Conservation (phyloP, 345 rosid genomes). For the Bruguiera gymnorhiza region DNA sequence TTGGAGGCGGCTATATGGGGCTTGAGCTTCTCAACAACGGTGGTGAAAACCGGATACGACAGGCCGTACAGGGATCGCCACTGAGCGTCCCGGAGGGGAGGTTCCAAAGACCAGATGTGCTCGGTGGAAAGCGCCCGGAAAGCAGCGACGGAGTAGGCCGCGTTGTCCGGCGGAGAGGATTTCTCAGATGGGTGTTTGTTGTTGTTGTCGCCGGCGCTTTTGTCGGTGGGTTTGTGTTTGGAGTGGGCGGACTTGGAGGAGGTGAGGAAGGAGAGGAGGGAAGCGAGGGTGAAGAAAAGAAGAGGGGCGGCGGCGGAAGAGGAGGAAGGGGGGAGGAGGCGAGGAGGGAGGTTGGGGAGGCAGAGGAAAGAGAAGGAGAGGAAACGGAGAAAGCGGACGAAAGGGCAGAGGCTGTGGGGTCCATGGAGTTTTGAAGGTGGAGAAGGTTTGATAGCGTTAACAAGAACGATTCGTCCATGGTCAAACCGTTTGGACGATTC, state of each 20-base stretch:
- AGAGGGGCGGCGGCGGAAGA: constrained; percentile 35
- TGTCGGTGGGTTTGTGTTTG: constrained; percentile 7
- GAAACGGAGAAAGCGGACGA: constrained; percentile 44
- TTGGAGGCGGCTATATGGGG: constrained; percentile 85
- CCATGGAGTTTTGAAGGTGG: constrained; percentile 83
- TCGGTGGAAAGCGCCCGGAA: constrained; percentile 90
- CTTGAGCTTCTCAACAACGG: constrained; percentile 81
- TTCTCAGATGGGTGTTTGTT: constrained; percentile 35
- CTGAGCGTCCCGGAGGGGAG: constrained; percentile 78
- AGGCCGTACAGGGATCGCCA: constrained; percentile 89
- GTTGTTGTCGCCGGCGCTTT: constrained; percentile 5
- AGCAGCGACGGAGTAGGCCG: constrained; percentile 71
- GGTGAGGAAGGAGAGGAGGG: constrained; percentile 43
- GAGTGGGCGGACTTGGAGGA: constrained; percentile 21
- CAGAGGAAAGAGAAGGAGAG: constrained; percentile 27
- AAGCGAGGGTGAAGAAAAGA: constrained; percentile 33
- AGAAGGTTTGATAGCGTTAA: constrained; percentile 84
- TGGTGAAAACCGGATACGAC: constrained; percentile 84
- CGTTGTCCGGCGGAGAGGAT: constrained; percentile 37
- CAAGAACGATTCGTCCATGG: constrained; percentile 85
- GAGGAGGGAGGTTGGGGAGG: constrained; percentile 41
- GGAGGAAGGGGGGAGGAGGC: constrained; percentile 43
- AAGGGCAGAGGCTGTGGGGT: constrained; percentile 64
- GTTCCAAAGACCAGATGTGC: constrained; percentile 78
- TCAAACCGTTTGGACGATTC: constrained; percentile 1